Evolutionary conservation across 169 alveolate species (phyloP), one percentile per base, ranked within the genome.

Genomic region (Eimeria brunetti): DNA sequence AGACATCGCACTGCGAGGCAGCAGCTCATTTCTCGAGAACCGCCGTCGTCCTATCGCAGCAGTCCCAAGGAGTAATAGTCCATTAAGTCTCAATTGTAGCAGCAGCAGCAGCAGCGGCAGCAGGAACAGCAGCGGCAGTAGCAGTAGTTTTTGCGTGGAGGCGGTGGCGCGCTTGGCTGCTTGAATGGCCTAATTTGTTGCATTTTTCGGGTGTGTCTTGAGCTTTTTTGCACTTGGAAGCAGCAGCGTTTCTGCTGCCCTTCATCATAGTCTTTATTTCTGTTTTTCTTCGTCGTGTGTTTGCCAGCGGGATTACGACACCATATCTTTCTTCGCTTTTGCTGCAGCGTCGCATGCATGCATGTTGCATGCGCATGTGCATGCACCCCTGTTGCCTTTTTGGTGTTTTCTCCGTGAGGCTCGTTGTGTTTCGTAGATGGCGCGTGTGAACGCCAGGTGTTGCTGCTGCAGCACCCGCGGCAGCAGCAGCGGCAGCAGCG

Each of bases 91-190:
- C 64, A 56, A 18, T 18, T 12, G 64, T 18, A 62, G 73, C 73
- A 62, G 73, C 73, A 62, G 73, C 73, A 62, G 73, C 73, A 62
- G 73, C 73, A 62, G 73, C 73, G 30, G 73, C 73, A 62, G 30
- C 73, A 56, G 64, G 24, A 56, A 18, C 64, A 56, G 64, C 64
- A 56, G 64, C 64, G 18, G 64, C 64, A 18, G 24, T 18, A 56
- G 64, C 64, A 56, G 64, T 18, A 18, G 64, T 9, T 12, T 18
- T 18, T 56, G 9, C 64, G 24, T 18, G 64, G 64, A 56, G 64
- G 64, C 64, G 64, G n/a, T 12, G 18, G 64, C 64, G 64, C 64
- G 64, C 18, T 9, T 56, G 18, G 64, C 18, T 12, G 64, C 64
- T 9, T 9, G 24, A n/a, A n/a, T n/a, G n/a, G n/a, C n/a, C n/a